Conservation (phyloP, 2,329 filamentous ascomycete genomes). For the Emergomyces pasteurianus region DNA sequence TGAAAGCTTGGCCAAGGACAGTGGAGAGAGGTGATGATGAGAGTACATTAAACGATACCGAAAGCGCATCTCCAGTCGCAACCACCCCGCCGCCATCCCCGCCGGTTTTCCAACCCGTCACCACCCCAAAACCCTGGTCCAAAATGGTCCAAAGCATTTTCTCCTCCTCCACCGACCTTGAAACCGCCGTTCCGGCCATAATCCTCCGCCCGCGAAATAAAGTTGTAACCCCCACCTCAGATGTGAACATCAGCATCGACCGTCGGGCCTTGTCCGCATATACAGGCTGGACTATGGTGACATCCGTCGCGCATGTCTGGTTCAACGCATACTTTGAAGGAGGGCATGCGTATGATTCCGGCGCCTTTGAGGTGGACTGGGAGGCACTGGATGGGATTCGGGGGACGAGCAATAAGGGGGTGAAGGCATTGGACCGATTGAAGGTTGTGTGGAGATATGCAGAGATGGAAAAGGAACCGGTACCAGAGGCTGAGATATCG, state of each 20-base stretch:
- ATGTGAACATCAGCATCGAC: conserved; percentile 85
- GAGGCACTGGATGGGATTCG: conserved; percentile 88
- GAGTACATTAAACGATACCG: neutral
- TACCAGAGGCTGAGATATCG: conserved; percentile 12
- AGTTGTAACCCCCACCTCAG: conserved; percentile 63
- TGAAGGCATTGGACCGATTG: conserved; percentile 66
- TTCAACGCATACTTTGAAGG: conserved; percentile 94
- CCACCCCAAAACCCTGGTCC: conserved; percentile 10
- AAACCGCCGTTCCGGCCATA: conserved; percentile 55
- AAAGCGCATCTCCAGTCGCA: neutral
- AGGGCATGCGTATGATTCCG: conserved; percentile 56
- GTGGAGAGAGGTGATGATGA: neutral
- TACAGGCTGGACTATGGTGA: conserved; percentile 74
- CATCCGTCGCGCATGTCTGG: conserved; percentile 89
- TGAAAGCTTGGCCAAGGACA: neutral
- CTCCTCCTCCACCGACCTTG: conserved; percentile 8
- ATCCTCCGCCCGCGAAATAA: conserved; percentile 62
- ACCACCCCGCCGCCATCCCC: neutral
- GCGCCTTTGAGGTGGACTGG: conserved; percentile 60
- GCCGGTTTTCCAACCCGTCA: conserved; percentile 8
- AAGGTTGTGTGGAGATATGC: conserved; percentile 69
- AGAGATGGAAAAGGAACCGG: conserved; percentile 14
- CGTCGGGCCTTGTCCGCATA: conserved; percentile 67
- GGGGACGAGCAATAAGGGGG: conserved; percentile 71
- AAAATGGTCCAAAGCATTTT: conserved; percentile 25